phyloP scores from a whole-genome alignment of 441 rosid genomes.

The Pelargonium cotyledonis region DNA sequence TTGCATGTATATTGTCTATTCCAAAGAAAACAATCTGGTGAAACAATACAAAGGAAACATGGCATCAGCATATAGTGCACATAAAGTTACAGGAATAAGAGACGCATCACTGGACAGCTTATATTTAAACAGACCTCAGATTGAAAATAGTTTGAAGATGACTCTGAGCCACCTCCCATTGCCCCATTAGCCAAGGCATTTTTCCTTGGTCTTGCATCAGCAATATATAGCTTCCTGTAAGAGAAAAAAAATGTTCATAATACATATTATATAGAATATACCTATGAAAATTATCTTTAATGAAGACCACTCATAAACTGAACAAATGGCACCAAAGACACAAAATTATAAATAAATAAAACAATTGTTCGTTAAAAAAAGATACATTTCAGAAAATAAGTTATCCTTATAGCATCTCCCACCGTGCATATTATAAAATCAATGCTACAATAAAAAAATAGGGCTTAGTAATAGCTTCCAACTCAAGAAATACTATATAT shows the following conservation, averaged over 20 bases:
- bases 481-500: neutral
- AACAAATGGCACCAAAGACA: conserved; percentile 9
- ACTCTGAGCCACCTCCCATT: conserved; percentile 99
- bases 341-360: neutral
- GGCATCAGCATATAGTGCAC: conserved; percentile 12
- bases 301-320: conserved; percentile 4
- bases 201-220: conserved; percentile 97
- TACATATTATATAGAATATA: neutral
- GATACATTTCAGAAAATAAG: neutral
- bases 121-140: conserved; percentile 67
- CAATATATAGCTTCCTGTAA: conserved; percentile 88
- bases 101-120: conserved; percentile 24
- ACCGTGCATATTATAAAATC: neutral
- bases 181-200: conserved; percentile 99
- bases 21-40: conserved; percentile 89
- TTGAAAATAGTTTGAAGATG: conserved; percentile 85
- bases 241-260: conserved; percentile 10
- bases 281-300: neutral
- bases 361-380: neutral
- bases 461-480: neutral
- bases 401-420: neutral
- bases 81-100: conserved; percentile 18
- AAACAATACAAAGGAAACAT: conserved; percentile 15
- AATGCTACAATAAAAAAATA: neutral
- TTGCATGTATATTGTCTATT: conserved; percentile 97